Base-by-base conservation (phyloP, 1,284 basidiomycete genomes). In the Trichosporon inkin region DNA sequence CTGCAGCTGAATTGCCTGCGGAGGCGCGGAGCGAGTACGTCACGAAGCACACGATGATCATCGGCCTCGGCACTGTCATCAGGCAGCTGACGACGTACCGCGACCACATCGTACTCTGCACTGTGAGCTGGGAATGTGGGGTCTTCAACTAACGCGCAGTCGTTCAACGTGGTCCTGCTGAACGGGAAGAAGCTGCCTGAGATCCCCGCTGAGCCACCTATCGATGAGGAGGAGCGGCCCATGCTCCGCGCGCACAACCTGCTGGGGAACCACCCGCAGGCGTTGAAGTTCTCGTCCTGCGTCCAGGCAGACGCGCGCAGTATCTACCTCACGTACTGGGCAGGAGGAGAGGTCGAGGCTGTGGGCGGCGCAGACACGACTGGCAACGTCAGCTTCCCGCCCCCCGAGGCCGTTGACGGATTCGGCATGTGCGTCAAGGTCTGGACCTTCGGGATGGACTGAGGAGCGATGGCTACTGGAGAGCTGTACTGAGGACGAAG, bases 251-350 rank as follows among this genome's bases (percentile, higher is more conserved):
- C 68, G 4, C 62, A 64, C 32, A 35, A 53, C 20, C 51, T 71
- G 8, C 49, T 62, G 2, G 63, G 66, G 37, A 67, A 64, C 56
- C 62, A 66, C 53, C 52, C 53, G 13, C 62, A 65, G 47, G 67
- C 64, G 2, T 58, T 70, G 28, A 54, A 61, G 28, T 55, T 63
- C 37, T 60, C 68, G 20, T 67, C 67, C 3, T 71, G 71, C 47
- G 57, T 74, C 11, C 72, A 74, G 58, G 64, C 70, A 20, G 71
- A 73, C 57, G 56, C 62, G 4, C 58, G 64, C 7, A 65, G 61
- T 10, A 60, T 74, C 10, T 72, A 72, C 57, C 38, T 68, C 32
- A 65, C 64, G 1, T 72, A 70, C 61, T 67, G 66, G 63, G 68
- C 70, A 10, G 41, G 64, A 8, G 66, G 65, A 1, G 68, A 68